Percentiles rank a stretch among this genome's conserved stretches.
Evolutionary conservation across 148 eudicot species (phyloP).

Genomic region (Chenopodium album): DNA sequence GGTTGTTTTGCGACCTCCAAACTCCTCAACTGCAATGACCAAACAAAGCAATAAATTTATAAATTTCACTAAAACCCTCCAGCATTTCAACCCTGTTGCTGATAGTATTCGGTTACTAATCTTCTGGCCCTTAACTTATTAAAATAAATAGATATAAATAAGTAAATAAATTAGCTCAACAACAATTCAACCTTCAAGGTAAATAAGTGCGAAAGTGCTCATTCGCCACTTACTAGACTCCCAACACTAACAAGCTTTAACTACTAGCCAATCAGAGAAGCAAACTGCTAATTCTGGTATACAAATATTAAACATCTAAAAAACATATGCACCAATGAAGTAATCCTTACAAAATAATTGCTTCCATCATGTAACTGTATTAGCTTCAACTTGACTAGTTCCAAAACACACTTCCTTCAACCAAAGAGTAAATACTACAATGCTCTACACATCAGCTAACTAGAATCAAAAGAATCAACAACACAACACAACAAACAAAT

Average conservation of each 20-base stretch:
- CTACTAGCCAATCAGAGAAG: neutral
- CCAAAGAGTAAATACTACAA: neutral
- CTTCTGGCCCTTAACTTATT: slow-evolving; percentile 57
- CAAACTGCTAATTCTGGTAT: neutral
- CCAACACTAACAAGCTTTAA: neutral
- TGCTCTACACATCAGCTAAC: neutral
- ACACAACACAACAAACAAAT: neutral
- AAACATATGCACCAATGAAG: neutral
- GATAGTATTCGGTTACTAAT: slow-evolving; percentile 78
- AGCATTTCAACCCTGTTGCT: slow-evolving; percentile 74
- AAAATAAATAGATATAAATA: neutral
- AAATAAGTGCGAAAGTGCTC: neutral
- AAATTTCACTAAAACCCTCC: slow-evolving; percentile 77
- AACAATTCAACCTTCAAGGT: neutral
- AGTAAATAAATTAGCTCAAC: no score
- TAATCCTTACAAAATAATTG: neutral
- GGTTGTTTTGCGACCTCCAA: no score
- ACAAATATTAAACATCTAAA: neutral
- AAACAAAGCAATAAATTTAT: no score
- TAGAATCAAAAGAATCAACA: neutral
- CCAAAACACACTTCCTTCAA: neutral
- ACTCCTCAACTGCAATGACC: no score
- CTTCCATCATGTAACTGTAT: neutral
- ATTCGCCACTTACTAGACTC: neutral
- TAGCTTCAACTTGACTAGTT: neutral